phyloP scores from a whole-genome alignment of 177 flowering plant species.

The Telopea speciosissima region DNA sequence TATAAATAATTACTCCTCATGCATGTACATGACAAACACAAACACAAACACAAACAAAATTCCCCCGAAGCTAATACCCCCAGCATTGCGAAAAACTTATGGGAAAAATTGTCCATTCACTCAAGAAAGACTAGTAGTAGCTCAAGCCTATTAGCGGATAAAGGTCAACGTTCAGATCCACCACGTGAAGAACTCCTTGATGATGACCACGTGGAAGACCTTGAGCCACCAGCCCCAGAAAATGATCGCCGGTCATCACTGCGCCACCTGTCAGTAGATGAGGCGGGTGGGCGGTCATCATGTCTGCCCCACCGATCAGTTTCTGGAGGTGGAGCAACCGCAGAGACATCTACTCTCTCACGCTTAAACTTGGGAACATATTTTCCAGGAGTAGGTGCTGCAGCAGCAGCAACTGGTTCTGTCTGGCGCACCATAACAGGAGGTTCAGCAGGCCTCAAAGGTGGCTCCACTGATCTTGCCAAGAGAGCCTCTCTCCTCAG shows the following conservation, averaged over 20 bases:
- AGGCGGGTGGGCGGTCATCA: slow-evolving; percentile 30
- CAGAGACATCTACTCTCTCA: slow-evolving; percentile 1
- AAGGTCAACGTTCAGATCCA: slow-evolving; percentile 13
- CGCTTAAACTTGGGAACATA: slow-evolving; percentile 58
- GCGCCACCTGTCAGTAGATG: slow-evolving; percentile 37
- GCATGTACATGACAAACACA: no score
- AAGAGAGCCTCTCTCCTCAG: slow-evolving; percentile 45
- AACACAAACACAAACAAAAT: no score
- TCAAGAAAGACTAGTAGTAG: no score
- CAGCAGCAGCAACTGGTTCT: slow-evolving; percentile 26
- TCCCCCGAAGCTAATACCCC: no score
- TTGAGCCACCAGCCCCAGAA: slow-evolving; percentile 19
- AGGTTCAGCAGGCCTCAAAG: slow-evolving; percentile 23
- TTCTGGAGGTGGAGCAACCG: slow-evolving; percentile 34
- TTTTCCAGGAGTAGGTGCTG: slow-evolving; percentile 45
- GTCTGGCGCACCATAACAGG: slow-evolving; percentile 19
- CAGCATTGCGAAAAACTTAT: no score
- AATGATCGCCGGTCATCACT: slow-evolving; percentile 23
- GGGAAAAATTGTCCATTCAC: no score
- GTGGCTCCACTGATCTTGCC: slow-evolving; percentile 33
- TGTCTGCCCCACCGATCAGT: slow-evolving; percentile 46
- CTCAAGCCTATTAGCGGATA: no score
- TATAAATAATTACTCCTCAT: no score
- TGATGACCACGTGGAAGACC: slow-evolving; percentile 38
- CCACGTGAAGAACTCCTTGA: slow-evolving; percentile 15